Conservation (phyloP, 2,329 filamentous ascomycete species). For the Rugonectria rugulosa region DNA sequence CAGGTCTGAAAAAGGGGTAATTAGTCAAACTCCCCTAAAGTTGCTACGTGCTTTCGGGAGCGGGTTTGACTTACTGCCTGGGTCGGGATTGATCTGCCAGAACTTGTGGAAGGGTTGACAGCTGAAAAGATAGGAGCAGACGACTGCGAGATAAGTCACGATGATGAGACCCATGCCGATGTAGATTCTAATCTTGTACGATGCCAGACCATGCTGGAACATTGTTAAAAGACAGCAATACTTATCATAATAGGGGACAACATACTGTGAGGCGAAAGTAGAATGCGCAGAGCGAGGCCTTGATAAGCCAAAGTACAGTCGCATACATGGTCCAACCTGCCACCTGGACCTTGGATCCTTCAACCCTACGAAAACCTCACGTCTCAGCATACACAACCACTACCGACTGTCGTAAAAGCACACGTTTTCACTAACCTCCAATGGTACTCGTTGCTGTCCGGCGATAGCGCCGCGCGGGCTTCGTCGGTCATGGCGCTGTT, state of each 20-base stretch:
- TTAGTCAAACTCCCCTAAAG: constrained; percentile 46
- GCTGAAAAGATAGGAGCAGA: constrained; percentile 44
- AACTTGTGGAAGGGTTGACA: constrained; percentile 47
- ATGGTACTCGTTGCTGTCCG: constrained; percentile 50
- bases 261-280: constrained; percentile 58
- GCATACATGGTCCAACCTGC: constrained; percentile 61
- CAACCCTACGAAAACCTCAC: constrained; percentile 45
- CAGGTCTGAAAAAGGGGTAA: constrained; percentile 50
- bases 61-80: constrained; percentile 44
- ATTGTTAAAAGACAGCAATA: constrained; percentile 34
- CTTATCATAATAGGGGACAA: constrained; percentile 33
- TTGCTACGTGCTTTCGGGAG: constrained; percentile 32
- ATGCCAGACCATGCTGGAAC: constrained; percentile 29
- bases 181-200: constrained; percentile 37
- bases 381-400: constrained; percentile 10
- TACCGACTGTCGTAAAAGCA: background rate
- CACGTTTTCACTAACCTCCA: constrained; percentile 27
- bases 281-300: constrained; percentile 60
- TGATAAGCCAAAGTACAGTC: constrained; percentile 59
- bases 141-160: constrained; percentile 43
- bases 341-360: constrained; percentile 61
- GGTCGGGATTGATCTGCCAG: constrained; percentile 54
- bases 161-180: constrained; percentile 45
- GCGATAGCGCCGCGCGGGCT: constrained; percentile 50
- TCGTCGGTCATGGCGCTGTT: constrained; percentile 60